These are phyloP conservation scores for Cephaloascus fragrans DNA, from an alignment of 805 yeast genomes.

Conservation along the genomic window DNA sequence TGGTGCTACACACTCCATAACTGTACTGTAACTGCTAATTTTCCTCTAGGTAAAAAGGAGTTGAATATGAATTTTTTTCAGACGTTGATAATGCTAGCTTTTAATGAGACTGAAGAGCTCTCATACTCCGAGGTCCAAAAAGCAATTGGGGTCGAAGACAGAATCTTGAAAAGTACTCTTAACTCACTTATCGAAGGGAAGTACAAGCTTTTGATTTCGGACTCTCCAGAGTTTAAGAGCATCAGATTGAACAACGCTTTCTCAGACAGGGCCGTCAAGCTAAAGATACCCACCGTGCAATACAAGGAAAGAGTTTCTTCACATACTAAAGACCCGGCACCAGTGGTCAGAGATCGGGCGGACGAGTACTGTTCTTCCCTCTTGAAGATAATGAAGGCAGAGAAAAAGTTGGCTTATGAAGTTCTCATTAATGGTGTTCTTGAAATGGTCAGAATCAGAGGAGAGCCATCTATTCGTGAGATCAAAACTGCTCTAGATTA, in stretches of 20 bases:
- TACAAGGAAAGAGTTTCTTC: conserved; percentile 8
- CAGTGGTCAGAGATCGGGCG: conserved; percentile 9
- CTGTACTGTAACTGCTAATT: conserved; percentile 19
- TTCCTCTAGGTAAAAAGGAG: conserved; percentile 20
- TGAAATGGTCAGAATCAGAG: conserved; percentile 10
- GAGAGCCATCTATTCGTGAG: conserved; percentile 17
- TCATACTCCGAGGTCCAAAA: conserved; percentile 11
- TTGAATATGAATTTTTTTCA: conserved; percentile 31
- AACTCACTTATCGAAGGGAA: conserved; percentile 19
- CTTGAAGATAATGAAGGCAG: conserved; percentile 21
- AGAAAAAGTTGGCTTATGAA: conserved; percentile 11
- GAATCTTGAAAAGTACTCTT: conserved; percentile 19
- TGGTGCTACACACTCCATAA: conserved; percentile 37
- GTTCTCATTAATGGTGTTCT: conserved; percentile 19
- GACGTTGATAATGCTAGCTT: conserved; percentile 27
- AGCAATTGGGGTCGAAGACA: conserved; percentile 20
- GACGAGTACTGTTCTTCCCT: conserved; percentile 18
- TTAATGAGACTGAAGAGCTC: conserved; percentile 17
- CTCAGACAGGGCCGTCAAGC: neutral
- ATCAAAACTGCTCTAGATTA: conserved; percentile 23
- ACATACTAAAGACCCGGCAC: conserved; percentile 1
- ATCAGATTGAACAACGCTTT: neutral
- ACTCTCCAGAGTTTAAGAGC: conserved; percentile 3
- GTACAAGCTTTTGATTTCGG: conserved; percentile 14
- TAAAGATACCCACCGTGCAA: conserved; percentile 16